These are phyloP conservation scores for Dacryopinax primogenitus DNA, from an alignment of 768 basidiomycete species.

Conservation along the genomic window DNA sequence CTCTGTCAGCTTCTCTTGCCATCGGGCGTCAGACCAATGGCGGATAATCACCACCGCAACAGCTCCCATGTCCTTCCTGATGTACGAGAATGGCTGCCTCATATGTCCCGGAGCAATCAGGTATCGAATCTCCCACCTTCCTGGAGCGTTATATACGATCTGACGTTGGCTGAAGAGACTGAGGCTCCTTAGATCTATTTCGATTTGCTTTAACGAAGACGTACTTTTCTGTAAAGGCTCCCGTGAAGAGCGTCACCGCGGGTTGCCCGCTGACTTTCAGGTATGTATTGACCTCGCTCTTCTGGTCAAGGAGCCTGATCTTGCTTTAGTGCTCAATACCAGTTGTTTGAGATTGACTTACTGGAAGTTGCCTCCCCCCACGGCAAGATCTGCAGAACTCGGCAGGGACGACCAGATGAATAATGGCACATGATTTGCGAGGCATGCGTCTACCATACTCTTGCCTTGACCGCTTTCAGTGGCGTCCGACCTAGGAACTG, in stretches of 20 bases:
- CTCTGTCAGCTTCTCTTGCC: not conserved
- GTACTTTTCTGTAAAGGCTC: not conserved
- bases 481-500: not conserved
- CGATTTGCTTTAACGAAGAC: not conserved
- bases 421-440: not conserved
- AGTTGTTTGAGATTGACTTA: not conserved
- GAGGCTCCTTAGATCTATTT: not conserved
- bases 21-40: not conserved
- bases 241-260: not conserved
- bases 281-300: not conserved
- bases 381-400: not conserved
- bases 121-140: not conserved
- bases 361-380: not conserved
- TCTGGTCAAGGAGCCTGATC: not conserved
- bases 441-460: not conserved
- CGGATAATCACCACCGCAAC: not conserved
- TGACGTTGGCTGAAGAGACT: not conserved
- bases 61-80: not conserved
- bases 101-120: not conserved
- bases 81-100: not conserved
- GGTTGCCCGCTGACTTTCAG: not conserved
- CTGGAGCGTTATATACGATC: not conserved
- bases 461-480: not conserved
- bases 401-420: not conserved
- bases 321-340: not conserved